phyloP scores from a whole-genome alignment of 2,329 filamentous ascomycete genomes.

The Arachnomyces sp. region DNA sequence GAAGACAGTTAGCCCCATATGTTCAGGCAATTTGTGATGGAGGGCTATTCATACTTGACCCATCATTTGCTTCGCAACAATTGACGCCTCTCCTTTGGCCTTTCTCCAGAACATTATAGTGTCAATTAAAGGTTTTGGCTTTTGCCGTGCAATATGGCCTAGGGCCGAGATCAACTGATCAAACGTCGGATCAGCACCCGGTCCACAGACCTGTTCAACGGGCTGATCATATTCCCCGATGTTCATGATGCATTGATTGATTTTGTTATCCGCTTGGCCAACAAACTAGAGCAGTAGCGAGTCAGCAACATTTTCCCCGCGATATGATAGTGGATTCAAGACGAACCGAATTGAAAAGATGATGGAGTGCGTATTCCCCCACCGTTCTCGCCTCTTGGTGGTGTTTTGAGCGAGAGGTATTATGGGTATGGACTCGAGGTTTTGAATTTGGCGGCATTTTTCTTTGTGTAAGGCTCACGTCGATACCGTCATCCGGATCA shows the following conservation, averaged over 20 bases:
- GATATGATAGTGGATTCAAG: neutral
- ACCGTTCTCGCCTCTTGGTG: slow-evolving; percentile 78
- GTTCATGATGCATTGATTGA: slow-evolving; percentile 76
- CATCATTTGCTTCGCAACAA: slow-evolving; percentile 48
- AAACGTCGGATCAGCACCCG: slow-evolving; percentile 78
- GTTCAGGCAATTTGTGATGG: neutral
- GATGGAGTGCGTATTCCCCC: slow-evolving; percentile 95
- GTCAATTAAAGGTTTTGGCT: slow-evolving; percentile 91
- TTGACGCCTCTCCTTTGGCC: slow-evolving; percentile 83
- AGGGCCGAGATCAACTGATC: slow-evolving; percentile 90
- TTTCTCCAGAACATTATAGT: slow-evolving; percentile 98
- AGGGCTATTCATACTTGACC: slow-evolving; percentile 22
- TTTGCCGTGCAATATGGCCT: slow-evolving; percentile 87
- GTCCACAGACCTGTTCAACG: slow-evolving; percentile 84
- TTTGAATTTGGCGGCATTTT: slow-evolving; percentile 55
- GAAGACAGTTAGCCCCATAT: slow-evolving; percentile 1
- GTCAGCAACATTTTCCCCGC: slow-evolving; percentile 21
- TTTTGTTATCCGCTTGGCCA: slow-evolving; percentile 90
- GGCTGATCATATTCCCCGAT: slow-evolving; percentile 69
- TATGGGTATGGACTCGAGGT: slow-evolving; percentile 62
- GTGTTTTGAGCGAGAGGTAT: slow-evolving; percentile 68
- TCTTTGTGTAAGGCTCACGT: slow-evolving; percentile 25
- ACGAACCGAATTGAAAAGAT: slow-evolving; percentile 82
- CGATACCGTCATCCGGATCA: slow-evolving; percentile 22
- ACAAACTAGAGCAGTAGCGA: slow-evolving; percentile 59